A percentile compares a stretch with the other conserved stretches of the same genome.
Conservation (phyloP, 208 protist genomes). For the Wallacemonas rigidus region DNA sequence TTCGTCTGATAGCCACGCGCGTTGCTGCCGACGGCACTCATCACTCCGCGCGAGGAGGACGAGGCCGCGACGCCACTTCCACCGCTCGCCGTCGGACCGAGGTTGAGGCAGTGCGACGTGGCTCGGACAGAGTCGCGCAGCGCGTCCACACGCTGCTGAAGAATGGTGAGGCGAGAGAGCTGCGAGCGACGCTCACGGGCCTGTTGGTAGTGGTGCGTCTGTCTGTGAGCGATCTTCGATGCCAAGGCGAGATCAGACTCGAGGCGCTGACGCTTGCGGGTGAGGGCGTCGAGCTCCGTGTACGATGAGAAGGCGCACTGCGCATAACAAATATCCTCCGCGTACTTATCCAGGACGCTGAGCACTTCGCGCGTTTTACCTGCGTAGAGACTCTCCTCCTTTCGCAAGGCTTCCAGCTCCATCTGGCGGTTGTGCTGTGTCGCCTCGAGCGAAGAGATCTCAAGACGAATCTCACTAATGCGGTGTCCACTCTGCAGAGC, state of each 20-base stretch:
- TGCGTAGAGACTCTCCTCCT: constrained; percentile 54
- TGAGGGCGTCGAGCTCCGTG: constrained; percentile 44
- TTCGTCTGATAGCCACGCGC: no score
- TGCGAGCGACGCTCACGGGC: constrained; percentile 68
- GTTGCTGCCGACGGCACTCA: no score
- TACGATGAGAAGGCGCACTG: constrained; percentile 39
- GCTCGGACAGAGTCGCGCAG: constrained; percentile 51
- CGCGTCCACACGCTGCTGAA: constrained; percentile 70
- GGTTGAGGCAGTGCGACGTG: constrained; percentile 23
- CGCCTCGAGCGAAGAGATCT: constrained; percentile 70
- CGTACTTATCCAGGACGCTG: constrained; percentile 48
- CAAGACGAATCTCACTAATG: constrained; percentile 72
- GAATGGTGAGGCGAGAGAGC: constrained; percentile 57
- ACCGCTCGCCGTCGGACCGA: not conserved
- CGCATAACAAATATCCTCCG: constrained; percentile 50
- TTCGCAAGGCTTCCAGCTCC: constrained; percentile 61
- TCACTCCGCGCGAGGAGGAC: not conserved
- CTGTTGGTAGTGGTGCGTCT: constrained; percentile 50
- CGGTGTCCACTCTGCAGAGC: constrained; percentile 62
- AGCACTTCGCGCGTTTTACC: constrained; percentile 54
- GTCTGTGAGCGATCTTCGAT: constrained; percentile 58
- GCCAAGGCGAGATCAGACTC: constrained; percentile 70
- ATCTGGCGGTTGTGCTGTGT: constrained; percentile 47
- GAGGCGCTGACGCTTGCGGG: constrained; percentile 51
- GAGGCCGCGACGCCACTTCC: not conserved